Base-by-base conservation (phyloP, 1,284 basidiomycete genomes). In the Malassezia psittaci region DNA sequence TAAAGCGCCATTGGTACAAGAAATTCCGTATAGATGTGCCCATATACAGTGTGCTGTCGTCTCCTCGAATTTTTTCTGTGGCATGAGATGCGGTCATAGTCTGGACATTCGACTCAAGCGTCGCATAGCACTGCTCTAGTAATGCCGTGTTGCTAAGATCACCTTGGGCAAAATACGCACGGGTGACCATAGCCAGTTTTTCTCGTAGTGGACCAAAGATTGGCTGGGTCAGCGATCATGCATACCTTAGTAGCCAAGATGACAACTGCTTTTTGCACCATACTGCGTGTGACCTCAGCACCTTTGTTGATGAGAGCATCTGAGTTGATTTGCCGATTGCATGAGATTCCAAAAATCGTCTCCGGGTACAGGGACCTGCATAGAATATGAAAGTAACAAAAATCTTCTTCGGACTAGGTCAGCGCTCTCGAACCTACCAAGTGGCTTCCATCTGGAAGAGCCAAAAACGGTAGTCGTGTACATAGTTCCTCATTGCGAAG, bases 261-360 rank as follows among this genome's bases (percentile, higher is more conserved):
- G 0, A 98, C 88, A 3, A 99, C 87, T 0, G 94, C 93, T 74
- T 98, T 99, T 76, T 99, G 93, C 0, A 99, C 93, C 13, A 86
- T 96, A 29, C 87, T 90, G 16, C 93, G 83, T 6, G 93, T 96
- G 9, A 98, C 89, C 67, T 96, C 90, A 13, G 83, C 79, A 24
- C 84, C 83, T 67, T 87, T 87, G 51, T 85, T 83, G 5, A 90
- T 78, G n/a, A 99, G 79, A 18, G 85, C 81, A 1, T 85, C 81
- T 1, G 90, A 80, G 7, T 86, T 81, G 43, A 99, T 89, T 78
- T 99, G 93, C 39, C 93, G 88, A 68, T 98, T 96, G 77, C 93
- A 74, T 9, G 64, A 66, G 35, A 64, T 63, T 39, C 63, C 67
- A 50, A 65, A 69, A 5, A 59, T 53, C 33, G 66, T 71, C 33